Evolutionary conservation across 176 grass and related monocot genomes (phyloP).

Genomic region (Musa schizocarpa): DNA sequence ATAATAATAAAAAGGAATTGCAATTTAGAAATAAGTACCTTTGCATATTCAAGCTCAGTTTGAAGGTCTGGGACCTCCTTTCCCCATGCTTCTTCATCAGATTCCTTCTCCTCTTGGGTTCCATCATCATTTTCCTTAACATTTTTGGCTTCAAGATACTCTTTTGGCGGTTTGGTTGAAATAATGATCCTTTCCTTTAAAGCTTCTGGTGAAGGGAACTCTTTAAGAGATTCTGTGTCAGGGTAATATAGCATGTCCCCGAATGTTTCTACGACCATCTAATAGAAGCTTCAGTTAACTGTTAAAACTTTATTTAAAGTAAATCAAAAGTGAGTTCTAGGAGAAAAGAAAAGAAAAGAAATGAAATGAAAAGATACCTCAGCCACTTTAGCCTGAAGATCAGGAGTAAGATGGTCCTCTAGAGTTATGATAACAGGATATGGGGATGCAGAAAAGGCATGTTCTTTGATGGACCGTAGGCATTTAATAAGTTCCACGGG

Average conservation of each 20-base stretch:
- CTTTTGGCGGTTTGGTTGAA: conserved; percentile 22
- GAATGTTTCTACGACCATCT: conserved; percentile 27
- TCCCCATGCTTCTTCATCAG: conserved; percentile 21
- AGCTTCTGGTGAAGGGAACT: conserved; percentile 21
- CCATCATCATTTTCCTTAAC: not conserved
- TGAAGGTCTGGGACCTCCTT: conserved; percentile 22
- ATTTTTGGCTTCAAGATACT: conserved; percentile 21
- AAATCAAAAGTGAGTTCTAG: not conserved
- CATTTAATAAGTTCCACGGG: conserved; percentile 16
- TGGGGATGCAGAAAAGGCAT: conserved; percentile 15
- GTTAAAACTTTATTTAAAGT: conserved; percentile 5
- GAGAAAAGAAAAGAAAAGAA: not conserved
- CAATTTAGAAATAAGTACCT: not conserved
- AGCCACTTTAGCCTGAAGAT: conserved; percentile 21
- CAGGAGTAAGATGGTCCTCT: conserved; percentile 16
- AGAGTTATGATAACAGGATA: conserved; percentile 20
- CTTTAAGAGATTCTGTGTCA: conserved; percentile 12
- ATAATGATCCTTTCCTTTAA: conserved; percentile 18
- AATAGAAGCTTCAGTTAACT: conserved; percentile 11
- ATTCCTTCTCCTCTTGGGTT: not conserved
- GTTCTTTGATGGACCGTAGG: conserved; percentile 11
- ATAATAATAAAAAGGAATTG: not conserved
- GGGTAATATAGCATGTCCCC: conserved; percentile 22
- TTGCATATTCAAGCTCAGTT: conserved; percentile 11
- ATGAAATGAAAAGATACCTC: not conserved